These are phyloP conservation scores for Leccinum olivaceopallidum DNA, from an alignment of 768 basidiomycete genomes.

Conservation along the genomic window DNA sequence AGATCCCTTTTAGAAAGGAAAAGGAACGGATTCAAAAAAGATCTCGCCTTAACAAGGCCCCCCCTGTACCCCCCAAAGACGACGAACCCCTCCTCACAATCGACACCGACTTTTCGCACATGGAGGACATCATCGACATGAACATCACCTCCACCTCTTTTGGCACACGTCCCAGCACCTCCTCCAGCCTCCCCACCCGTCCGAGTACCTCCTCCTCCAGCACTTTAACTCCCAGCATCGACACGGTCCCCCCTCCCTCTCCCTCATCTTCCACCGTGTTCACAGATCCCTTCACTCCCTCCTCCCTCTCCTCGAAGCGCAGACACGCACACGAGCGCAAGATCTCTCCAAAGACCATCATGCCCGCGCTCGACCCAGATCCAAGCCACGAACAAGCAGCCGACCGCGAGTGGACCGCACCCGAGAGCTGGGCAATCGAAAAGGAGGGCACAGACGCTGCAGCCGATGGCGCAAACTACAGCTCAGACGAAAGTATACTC, in stretches of 20 bases:
- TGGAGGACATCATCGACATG: constrained; percentile 79
- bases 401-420: constrained; percentile 59
- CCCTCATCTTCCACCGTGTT: constrained; percentile 32
- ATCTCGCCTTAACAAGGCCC: neutral
- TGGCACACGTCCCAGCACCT: neutral
- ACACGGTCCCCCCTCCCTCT: constrained; percentile 42
- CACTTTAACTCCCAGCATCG: constrained; percentile 34
- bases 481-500: constrained; percentile 37
- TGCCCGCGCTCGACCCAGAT: constrained; percentile 12
- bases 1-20: constrained; percentile 30
- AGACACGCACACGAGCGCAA: constrained; percentile 35
- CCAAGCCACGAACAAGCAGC: constrained; percentile 13
- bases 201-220: constrained; percentile 20
- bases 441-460: constrained; percentile 41
- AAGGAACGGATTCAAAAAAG: constrained; percentile 25
- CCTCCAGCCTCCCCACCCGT: constrained; percentile 10
- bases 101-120: constrained; percentile 46
- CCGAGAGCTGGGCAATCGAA: constrained; percentile 77
- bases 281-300: constrained; percentile 38
- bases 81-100: constrained; percentile 25
- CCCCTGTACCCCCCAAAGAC: neutral
- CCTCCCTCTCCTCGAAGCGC: constrained; percentile 23
- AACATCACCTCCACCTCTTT: constrained; percentile 9
- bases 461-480: constrained; percentile 40
- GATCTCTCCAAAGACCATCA: constrained; percentile 53